Evolutionary conservation across 2,329 filamentous ascomycete genomes (phyloP).

Genomic region (Fusarium floridanum): DNA sequence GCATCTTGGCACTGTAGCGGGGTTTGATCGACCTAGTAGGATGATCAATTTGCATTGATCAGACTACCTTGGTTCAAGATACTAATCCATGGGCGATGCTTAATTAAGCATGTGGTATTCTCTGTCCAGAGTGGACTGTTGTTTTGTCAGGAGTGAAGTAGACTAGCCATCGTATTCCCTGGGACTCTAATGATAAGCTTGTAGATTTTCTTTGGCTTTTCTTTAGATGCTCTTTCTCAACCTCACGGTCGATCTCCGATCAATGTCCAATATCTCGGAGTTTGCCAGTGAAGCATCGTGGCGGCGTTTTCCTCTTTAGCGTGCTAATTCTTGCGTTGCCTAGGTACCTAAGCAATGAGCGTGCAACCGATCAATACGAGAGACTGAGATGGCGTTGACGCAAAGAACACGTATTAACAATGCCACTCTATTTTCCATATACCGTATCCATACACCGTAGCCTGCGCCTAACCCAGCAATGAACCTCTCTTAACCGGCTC

Average conservation of each 20-base stretch:
- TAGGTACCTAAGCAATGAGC: not conserved
- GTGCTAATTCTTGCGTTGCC: not conserved
- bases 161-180: not conserved
- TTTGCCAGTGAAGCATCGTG: not conserved
- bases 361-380: not conserved
- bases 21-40: slow-evolving; percentile 8
- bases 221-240: not conserved
- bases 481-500: not conserved
- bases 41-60: not conserved
- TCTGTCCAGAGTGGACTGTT: not conserved
- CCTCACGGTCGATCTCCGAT: too few relatives aligned
- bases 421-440: not conserved
- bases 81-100: not conserved
- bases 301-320: not conserved
- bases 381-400: not conserved
- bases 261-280: not conserved
- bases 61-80: not conserved
- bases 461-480: not conserved
- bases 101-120: not conserved
- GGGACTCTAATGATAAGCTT: not conserved
- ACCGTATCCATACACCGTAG: not conserved
- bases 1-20: slow-evolving; percentile 31
- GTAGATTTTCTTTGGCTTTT: not conserved
- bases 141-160: not conserved
- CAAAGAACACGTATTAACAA: not conserved